Percentiles rank a stretch among this genome's conserved stretches.
phyloP scores from a whole-genome alignment of 768 basidiomycete genomes.

The Kondoa subrosea region DNA sequence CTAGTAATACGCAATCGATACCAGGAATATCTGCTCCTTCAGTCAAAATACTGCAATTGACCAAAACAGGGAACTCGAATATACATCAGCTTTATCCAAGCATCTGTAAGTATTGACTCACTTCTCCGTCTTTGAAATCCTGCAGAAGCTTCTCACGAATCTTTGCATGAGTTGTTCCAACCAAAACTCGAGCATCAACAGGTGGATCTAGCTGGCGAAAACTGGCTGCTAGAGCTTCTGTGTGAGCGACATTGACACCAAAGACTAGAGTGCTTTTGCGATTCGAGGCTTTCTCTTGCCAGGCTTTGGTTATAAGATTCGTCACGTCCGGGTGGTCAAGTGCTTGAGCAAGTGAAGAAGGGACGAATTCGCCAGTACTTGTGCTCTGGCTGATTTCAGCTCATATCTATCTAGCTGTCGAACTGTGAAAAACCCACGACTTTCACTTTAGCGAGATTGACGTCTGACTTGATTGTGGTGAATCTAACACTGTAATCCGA shows the following conservation, averaged over 20 bases:
- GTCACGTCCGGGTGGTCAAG: conserved; percentile 68
- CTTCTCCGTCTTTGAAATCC: conserved; percentile 48
- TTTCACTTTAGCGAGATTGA: conserved; percentile 43
- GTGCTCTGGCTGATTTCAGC: conserved; percentile 49
- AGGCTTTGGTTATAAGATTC: conserved; percentile 57
- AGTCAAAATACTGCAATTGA: conserved; percentile 58
- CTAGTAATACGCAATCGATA: conserved; percentile 9
- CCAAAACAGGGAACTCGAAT: conserved; percentile 61
- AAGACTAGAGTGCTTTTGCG: conserved; percentile 79
- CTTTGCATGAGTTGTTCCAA: conserved; percentile 46
- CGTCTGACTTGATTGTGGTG: background rate
- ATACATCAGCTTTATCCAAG: background rate
- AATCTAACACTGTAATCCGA: background rate
- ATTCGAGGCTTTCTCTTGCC: conserved; percentile 56
- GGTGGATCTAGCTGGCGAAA: conserved; percentile 63
- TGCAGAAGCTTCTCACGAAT: conserved; percentile 51
- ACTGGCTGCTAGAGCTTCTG: conserved; percentile 49
- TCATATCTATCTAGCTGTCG: conserved; percentile 61
- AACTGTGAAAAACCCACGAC: conserved; percentile 66
- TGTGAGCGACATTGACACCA: conserved; percentile 69
- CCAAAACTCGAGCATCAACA: conserved; percentile 67
- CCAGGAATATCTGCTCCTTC: conserved; percentile 7
- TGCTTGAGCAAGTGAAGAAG: conserved; percentile 57
- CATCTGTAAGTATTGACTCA: background rate
- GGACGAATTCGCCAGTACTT: conserved; percentile 61